Percentiles rank a stretch among this genome's conserved stretches.
Evolutionary conservation across 768 basidiomycete genomes (phyloP).

Genomic region (Termitomyces bulborhizus): DNA sequence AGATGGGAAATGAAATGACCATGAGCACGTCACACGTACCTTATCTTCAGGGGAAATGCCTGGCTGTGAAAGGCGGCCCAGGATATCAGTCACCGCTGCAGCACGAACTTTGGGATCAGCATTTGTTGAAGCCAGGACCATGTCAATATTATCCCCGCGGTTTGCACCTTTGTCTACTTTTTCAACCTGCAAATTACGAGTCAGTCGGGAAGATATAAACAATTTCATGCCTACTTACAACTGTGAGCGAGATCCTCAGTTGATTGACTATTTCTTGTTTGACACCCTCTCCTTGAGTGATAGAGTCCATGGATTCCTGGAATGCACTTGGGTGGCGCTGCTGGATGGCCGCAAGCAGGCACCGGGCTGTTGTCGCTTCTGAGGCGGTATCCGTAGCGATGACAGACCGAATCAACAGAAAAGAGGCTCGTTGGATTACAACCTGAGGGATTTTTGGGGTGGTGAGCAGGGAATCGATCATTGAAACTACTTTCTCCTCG

Average conservation of each 20-base stretch:
- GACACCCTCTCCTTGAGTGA: slow-evolving; percentile 28
- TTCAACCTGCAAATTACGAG: slow-evolving; percentile 1
- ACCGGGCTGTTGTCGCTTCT: slow-evolving; percentile 21
- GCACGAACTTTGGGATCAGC: slow-evolving; percentile 57
- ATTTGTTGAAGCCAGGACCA: slow-evolving; percentile 51
- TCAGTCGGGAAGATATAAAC: not conserved
- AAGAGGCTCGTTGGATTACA: slow-evolving; percentile 26
- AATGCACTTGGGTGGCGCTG: slow-evolving; percentile 59
- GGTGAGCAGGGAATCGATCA: slow-evolving; percentile 34
- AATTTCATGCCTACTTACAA: slow-evolving; percentile 29
- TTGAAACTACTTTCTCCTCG: slow-evolving; percentile 20
- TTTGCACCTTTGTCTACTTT: not conserved
- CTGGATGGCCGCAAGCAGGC: slow-evolving; percentile 50
- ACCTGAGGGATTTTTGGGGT: slow-evolving; percentile 25
- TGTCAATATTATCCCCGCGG: slow-evolving; percentile 24
- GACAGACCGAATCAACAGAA: slow-evolving; percentile 20
- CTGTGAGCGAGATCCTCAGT: slow-evolving; percentile 51
- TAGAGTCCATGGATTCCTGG: slow-evolving; percentile 30
- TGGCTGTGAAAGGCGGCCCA: slow-evolving; percentile 29
- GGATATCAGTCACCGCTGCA: slow-evolving; percentile 52
- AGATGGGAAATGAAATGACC: not conserved
- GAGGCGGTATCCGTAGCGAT: slow-evolving; percentile 19
- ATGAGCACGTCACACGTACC: slow-evolving; percentile 24
- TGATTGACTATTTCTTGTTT: slow-evolving; percentile 42
- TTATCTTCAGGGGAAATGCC: slow-evolving; percentile 30